Conservation (phyloP, 2,329 filamentous ascomycete genomes). For the Paramyrothecium sp. region DNA sequence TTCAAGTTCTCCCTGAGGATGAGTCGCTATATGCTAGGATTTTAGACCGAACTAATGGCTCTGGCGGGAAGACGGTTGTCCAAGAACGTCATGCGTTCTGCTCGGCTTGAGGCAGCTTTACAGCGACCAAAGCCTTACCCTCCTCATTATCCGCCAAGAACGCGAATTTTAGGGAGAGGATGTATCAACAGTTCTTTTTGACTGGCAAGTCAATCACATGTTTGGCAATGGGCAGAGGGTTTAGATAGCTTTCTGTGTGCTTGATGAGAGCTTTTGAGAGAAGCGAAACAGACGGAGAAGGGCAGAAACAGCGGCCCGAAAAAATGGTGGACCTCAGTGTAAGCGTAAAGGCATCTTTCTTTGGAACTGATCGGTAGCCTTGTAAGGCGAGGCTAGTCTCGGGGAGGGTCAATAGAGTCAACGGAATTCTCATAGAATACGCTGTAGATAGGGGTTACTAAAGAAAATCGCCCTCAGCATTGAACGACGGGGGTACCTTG, state of each 20-base stretch:
- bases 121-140: too few relatives aligned
- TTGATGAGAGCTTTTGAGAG: constrained; percentile 15
- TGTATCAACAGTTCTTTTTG: neutral
- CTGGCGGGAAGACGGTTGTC: neutral
- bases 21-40: constrained; percentile 14
- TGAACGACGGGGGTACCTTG: neutral
- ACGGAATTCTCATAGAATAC: too few relatives aligned
- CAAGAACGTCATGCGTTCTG: too few relatives aligned
- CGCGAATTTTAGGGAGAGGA: too few relatives aligned
- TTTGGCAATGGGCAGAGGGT: constrained; percentile 40
- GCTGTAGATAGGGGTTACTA: too few relatives aligned
- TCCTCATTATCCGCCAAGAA: too few relatives aligned
- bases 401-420: too few relatives aligned
- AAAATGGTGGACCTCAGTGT: neutral
- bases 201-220: neutral
- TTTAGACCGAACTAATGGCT: constrained; percentile 5
- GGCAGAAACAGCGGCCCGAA: constrained; percentile 10
- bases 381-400: too few relatives aligned
- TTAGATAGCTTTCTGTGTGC: constrained; percentile 50
- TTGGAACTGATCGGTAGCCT: too few relatives aligned
- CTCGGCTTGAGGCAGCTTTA: too few relatives aligned
- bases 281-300: constrained; percentile 13
- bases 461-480: too few relatives aligned
- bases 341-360: too few relatives aligned
- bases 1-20: constrained; percentile 35